A percentile compares a stretch with the other conserved stretches of the same genome.
These are phyloP conservation scores for Populus nigra DNA, from an alignment of 345 rosid species.

Conservation along the genomic window DNA sequence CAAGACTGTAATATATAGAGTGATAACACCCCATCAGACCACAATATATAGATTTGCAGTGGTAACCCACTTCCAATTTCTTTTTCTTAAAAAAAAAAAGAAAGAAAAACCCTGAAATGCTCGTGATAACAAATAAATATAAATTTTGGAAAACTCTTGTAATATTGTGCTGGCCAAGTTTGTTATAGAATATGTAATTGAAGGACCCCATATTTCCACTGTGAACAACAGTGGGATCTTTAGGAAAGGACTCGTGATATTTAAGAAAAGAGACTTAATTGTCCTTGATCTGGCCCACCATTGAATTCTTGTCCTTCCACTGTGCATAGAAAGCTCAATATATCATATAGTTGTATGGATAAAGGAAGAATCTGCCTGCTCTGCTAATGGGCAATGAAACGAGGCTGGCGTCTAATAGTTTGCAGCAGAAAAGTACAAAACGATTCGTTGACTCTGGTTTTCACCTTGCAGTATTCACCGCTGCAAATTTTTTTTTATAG, in stretches of 20 bases:
- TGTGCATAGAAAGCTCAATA: not conserved
- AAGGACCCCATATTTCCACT: not conserved
- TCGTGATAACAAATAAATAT: not conserved
- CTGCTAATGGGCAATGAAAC: not conserved
- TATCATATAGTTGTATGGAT: not conserved
- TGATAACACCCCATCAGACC: not conserved
- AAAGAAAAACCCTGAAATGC: not conserved
- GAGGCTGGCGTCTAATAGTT: conserved; percentile 1
- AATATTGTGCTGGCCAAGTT: not conserved
- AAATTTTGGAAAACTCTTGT: not conserved
- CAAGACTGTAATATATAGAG: not conserved
- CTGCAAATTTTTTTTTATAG: not conserved
- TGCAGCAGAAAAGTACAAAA: conserved; percentile 18
- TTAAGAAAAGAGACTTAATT: conserved; percentile 14
- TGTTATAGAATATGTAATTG: not conserved
- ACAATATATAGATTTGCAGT: not conserved
- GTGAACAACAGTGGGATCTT: conserved; percentile 11
- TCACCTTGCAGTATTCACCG: not conserved
- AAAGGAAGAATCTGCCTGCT: conserved; percentile 4
- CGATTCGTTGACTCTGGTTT: not conserved
- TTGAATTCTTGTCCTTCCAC: conserved; percentile 39
- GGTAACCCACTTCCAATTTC: not conserved
- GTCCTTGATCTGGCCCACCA: conserved; percentile 39
- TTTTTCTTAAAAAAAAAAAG: too few relatives aligned
- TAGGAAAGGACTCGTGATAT: conserved; percentile 12